phyloP scores from a whole-genome alignment of 2,329 filamentous ascomycete species.

The Stagonosporopsis chrysanthemi region DNA sequence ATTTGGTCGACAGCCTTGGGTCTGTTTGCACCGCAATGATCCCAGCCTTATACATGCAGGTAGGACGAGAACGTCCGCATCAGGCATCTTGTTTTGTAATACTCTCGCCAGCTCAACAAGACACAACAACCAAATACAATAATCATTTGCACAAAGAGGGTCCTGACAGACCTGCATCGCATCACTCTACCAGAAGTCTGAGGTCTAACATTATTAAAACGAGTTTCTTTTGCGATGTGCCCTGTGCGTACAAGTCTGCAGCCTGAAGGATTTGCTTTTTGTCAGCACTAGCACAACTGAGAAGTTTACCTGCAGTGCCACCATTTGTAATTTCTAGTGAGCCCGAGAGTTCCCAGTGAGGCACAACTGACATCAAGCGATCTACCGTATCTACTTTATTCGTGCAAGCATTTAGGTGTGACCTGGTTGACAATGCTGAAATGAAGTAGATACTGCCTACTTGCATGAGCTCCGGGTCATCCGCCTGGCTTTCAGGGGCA shows the following conservation, averaged over 20 bases:
- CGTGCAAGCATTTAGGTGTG: too few species aligned
- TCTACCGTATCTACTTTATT: background rate
- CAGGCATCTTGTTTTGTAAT: slow-evolving; percentile 1
- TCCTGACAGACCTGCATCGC: background rate
- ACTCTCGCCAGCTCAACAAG: background rate
- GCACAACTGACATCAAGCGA: background rate
- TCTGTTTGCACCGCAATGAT: background rate
- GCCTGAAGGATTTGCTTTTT: too few species aligned
- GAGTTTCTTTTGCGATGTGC: too few species aligned
- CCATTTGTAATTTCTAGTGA: background rate
- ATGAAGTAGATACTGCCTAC: background rate
- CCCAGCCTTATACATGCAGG: background rate
- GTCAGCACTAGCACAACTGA: background rate
- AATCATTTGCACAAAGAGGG: too few species aligned
- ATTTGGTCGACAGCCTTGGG: background rate
- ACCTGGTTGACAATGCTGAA: background rate
- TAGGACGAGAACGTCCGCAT: slow-evolving; percentile 2
- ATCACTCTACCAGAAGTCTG: background rate
- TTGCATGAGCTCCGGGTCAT: background rate
- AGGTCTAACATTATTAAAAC: too few species aligned
- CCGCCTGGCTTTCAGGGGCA: background rate
- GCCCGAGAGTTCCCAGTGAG: background rate
- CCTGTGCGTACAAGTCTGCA: background rate
- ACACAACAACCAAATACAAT: too few species aligned
- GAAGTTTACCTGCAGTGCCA: background rate